Conservation (phyloP, 176 grass and related monocot species). For the Bromus sterilis region DNA sequence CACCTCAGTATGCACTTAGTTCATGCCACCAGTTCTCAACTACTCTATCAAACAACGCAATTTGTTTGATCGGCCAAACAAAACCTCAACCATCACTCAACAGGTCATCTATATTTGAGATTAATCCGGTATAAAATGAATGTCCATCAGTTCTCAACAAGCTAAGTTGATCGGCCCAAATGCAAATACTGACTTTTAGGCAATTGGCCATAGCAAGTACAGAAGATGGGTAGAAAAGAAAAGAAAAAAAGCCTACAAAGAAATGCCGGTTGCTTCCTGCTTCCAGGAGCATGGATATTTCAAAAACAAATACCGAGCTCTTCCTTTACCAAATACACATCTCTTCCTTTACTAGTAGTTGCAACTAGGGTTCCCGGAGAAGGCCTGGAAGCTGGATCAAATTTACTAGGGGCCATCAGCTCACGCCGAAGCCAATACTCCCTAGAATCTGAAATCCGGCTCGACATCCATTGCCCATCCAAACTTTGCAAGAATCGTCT, state of each 20-base stretch:
- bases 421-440: constrained; percentile 1
- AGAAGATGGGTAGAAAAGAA: not conserved
- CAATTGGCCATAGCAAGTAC: constrained; percentile 9
- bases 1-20: constrained; percentile 12
- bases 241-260: constrained; percentile 17
- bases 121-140: constrained; percentile 44
- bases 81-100: constrained; percentile 13
- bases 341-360: constrained; percentile 51
- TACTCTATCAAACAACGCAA: not conserved
- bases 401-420: not conserved
- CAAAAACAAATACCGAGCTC: constrained; percentile 33
- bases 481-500: constrained; percentile 84
- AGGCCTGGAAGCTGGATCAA: constrained; percentile 18
- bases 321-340: constrained; percentile 41
- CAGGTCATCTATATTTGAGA: constrained; percentile 39
- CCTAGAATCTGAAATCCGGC: constrained; percentile 85
- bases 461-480: constrained; percentile 86
- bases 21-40: not conserved
- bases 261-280: constrained; percentile 30
- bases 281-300: constrained; percentile 21
- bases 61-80: not conserved
- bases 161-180: constrained; percentile 23
- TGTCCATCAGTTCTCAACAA: constrained; percentile 43
- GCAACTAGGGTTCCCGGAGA: constrained; percentile 25
- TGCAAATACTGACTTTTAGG: constrained; percentile 24